phyloP scores from a whole-genome alignment of 192 early-diverging fungal species.

The Jimgerdemannia flammicorona region DNA sequence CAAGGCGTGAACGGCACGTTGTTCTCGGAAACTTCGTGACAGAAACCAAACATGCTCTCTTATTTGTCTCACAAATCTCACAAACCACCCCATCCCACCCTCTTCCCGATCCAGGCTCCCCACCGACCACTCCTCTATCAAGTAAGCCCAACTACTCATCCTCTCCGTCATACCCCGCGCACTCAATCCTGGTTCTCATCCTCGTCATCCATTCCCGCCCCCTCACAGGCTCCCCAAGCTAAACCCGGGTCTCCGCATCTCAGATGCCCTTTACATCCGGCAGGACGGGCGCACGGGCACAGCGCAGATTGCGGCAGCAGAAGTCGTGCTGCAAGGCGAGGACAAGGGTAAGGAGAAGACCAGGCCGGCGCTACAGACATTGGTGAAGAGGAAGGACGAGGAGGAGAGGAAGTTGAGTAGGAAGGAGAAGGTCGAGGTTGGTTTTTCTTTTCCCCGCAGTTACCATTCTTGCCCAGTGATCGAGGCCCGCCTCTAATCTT shows the following conservation, averaged over 20 bases:
- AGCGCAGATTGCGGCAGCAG: conserved; percentile 21
- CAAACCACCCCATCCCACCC: neutral
- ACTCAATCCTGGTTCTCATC: neutral
- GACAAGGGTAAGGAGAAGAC: conserved; percentile 10
- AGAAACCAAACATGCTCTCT: too few species aligned
- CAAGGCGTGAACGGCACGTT: too few species aligned
- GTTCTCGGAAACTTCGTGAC: too few species aligned
- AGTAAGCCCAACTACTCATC: neutral
- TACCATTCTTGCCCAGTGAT: neutral
- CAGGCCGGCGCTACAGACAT: neutral
- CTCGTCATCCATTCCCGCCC: neutral
- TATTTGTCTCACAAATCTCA: neutral
- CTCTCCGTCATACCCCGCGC: too few species aligned
- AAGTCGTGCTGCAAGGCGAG: conserved; percentile 23
- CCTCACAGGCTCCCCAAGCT: conserved; percentile 31
- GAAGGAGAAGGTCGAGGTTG: neutral
- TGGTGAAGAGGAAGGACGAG: conserved; percentile 27
- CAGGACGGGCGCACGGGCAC: conserved; percentile 21
- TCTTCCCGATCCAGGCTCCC: neutral
- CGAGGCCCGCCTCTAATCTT: neutral
- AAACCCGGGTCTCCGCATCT: conserved; percentile 29
- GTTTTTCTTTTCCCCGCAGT: neutral
- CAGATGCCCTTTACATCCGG: conserved; percentile 32
- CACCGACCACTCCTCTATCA: neutral
- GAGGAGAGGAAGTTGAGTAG: conserved; percentile 17